phyloP scores from a whole-genome alignment of 2,329 filamentous ascomycete species.

The Nemania abortiva region DNA sequence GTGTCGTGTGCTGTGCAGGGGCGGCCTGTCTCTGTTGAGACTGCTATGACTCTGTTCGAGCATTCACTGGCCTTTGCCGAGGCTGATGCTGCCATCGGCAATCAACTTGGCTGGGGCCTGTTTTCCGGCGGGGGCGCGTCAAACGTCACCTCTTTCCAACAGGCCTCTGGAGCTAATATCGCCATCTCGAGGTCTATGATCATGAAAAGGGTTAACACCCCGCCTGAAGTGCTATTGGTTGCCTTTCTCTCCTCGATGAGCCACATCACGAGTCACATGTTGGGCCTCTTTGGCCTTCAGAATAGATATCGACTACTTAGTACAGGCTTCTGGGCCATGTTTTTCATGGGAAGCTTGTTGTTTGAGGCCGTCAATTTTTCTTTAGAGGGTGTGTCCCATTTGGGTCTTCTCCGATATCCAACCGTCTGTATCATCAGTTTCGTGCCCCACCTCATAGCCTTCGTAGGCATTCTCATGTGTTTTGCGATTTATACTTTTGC shows the following conservation, averaged over 20 bases:
- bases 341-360: conserved; percentile 87
- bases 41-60: conserved; percentile 96
- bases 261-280: conserved; percentile 83
- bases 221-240: conserved; percentile 88
- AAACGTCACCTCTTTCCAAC: conserved; percentile 59
- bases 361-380: conserved; percentile 78
- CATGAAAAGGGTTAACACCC: conserved; percentile 84
- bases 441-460: conserved; percentile 90
- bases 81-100: conserved; percentile 87
- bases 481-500: conserved; percentile 81
- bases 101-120: conserved; percentile 78
- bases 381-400: conserved; percentile 68
- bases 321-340: conserved; percentile 89
- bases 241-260: conserved; percentile 90
- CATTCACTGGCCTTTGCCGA: conserved; percentile 96
- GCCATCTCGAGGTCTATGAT: conserved; percentile 74
- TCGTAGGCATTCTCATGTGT: conserved; percentile 82
- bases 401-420: conserved; percentile 85
- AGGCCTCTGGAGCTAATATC: conserved; percentile 56
- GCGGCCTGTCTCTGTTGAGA: conserved; percentile 82
- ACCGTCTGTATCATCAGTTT: conserved; percentile 96
- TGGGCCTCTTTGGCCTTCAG: conserved; percentile 85
- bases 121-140: conserved; percentile 63
- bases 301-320: conserved; percentile 83
- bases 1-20: conserved; percentile 90